Evolutionary conservation across 306 rosid species (phyloP), one percentile per base, ranked within the genome.

Genomic region (Cicer judaicum): DNA sequence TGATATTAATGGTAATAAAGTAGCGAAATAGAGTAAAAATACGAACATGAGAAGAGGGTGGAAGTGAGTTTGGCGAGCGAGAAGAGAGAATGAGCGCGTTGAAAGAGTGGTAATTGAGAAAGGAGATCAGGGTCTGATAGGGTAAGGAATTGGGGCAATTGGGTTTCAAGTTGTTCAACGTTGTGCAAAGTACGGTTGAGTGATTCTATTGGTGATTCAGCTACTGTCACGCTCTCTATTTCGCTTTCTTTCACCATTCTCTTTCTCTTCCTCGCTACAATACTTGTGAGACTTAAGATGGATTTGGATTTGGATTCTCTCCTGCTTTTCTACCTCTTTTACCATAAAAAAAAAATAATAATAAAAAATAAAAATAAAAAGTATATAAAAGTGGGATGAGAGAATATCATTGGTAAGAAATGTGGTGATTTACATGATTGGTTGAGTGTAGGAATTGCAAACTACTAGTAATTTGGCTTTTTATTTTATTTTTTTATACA

Each of bases 21-120:
- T 10, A 11, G 13, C 16, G 6, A 16, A 18, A 44, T 14, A 8
- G 21, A 1, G 6, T 34, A 34, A 9, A 36, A 7, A 4, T 21
- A 67, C 72, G 5, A 70, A 93, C 98, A 68, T 10, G 92, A 53
- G 71, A 83, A 88, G 46, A 94, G 92, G 73, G 87, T 81, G 13
- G 95, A 78, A 38, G 95, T 85, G 88, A 82, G 83, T 62, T 79
- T 91, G 66, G 97, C 91, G 43, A 94, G 88, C 65, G 85, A 56
- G 73, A 94, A 87, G 53, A 91, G 78, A 8, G 97, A 73, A n/a
- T 85, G 95, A 70, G 98, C 97, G 1, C 95, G 97, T 61, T 90
- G 79, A 36, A 91, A 81, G 44, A 95, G 90, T 18, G 87, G 87
- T 84, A 90, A 64, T 44, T 88, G 36, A 49, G 89, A 56, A 19